Evolutionary conservation across 2,329 filamentous ascomycete species (phyloP).

Genomic region (Hymenoscyphus albidus): DNA sequence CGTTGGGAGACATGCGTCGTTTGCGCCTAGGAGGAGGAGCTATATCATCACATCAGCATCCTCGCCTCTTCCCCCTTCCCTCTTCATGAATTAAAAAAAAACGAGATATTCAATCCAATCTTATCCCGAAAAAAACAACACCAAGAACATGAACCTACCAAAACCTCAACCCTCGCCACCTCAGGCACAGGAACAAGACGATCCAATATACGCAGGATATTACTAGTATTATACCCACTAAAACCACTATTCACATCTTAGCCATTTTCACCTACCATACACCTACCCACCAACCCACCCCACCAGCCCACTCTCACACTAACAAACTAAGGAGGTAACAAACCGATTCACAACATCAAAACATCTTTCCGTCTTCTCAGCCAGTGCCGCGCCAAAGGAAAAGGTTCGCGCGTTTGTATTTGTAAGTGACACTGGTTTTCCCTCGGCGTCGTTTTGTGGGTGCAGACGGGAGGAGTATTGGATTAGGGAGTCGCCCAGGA

Average conservation of each 20-base stretch:
- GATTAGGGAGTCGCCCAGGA: constrained; percentile 89
- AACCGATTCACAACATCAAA: constrained; percentile 86
- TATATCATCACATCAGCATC: neutral
- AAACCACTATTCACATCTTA: constrained; percentile 13
- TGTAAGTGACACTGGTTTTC: constrained; percentile 45
- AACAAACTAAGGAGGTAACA: neutral
- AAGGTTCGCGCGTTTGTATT: constrained; percentile 42
- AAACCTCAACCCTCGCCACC: constrained; percentile 60
- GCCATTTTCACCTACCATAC: neutral
- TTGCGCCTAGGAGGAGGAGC: constrained; percentile 77
- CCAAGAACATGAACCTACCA: constrained; percentile 46
- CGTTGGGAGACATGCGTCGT: constrained; percentile 72
- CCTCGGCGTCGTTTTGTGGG: neutral
- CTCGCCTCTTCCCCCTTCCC: too few relatives aligned
- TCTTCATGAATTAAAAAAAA: too few relatives aligned
- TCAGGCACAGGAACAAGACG: constrained; percentile 65
- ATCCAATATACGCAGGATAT: constrained; percentile 66
- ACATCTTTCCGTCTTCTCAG: constrained; percentile 51
- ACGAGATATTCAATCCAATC: too few relatives aligned
- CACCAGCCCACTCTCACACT: neutral
- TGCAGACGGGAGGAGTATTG: constrained; percentile 58
- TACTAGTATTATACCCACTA: constrained; percentile 74
- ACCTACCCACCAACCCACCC: neutral
- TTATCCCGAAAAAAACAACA: neutral
- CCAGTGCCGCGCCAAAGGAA: constrained; percentile 66